phyloP scores from a whole-genome alignment of 1,139 yeast genomes.

The Hyphopichia buzzinii region DNA sequence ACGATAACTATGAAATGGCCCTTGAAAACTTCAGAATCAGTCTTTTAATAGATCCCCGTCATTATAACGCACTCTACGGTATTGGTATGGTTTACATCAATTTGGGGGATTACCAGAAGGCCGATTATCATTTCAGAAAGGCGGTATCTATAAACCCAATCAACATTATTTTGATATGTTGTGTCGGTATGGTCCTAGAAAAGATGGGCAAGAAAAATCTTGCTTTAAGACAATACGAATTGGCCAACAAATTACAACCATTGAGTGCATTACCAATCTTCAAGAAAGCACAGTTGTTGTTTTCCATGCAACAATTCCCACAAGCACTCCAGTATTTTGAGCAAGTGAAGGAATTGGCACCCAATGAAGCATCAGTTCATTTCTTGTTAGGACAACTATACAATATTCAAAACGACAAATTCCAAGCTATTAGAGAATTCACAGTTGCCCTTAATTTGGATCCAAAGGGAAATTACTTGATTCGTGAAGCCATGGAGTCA shows the following conservation, averaged over 20 bases:
- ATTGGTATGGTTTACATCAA: slow-evolving; percentile 92
- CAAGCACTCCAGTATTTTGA: slow-evolving; percentile 77
- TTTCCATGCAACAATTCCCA: slow-evolving; percentile 66
- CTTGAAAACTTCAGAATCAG: slow-evolving; percentile 80
- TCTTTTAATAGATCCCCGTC: slow-evolving; percentile 72
- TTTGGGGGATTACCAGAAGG: slow-evolving; percentile 78
- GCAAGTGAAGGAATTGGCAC: slow-evolving; percentile 69
- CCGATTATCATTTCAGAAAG: slow-evolving; percentile 82
- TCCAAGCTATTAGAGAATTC: slow-evolving; percentile 79
- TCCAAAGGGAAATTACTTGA: slow-evolving; percentile 88
- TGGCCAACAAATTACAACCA: slow-evolving; percentile 85
- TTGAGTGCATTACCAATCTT: slow-evolving; percentile 82
- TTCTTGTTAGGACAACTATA: slow-evolving; percentile 85
- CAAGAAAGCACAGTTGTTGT: slow-evolving; percentile 81
- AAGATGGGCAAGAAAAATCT: slow-evolving; percentile 64
- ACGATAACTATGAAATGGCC: slow-evolving; percentile 90
- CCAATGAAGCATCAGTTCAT: slow-evolving; percentile 94
- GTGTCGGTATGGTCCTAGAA: slow-evolving; percentile 93
- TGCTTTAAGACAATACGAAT: slow-evolving; percentile 79
- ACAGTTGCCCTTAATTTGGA: slow-evolving; percentile 89
- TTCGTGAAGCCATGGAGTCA: slow-evolving; percentile 77
- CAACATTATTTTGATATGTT: slow-evolving; percentile 85
- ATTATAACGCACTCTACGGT: slow-evolving; percentile 94
- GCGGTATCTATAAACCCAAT: slow-evolving; percentile 89
- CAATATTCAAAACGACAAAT: slow-evolving; percentile 70